These are phyloP conservation scores for Penicillium subrubescens DNA, from an alignment of 495 filamentous ascomycete species.

Conservation along the genomic window DNA sequence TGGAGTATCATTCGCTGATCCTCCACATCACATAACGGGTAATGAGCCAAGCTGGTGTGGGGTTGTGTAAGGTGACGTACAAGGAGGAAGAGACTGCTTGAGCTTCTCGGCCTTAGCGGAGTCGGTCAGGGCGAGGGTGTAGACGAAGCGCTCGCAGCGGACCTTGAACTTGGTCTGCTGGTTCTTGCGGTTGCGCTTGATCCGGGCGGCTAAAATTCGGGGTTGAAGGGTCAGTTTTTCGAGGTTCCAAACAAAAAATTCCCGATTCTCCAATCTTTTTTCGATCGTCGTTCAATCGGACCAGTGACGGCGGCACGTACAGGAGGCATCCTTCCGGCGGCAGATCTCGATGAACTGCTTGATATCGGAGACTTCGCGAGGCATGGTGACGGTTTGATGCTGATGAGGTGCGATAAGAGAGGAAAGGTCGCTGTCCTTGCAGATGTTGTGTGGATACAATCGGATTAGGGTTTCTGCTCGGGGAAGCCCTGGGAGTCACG, in stretches of 20 bases:
- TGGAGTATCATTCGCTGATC: neutral
- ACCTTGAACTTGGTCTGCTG: constrained; percentile 99
- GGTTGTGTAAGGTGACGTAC: constrained; percentile 57
- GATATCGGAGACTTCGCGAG: constrained; percentile 97
- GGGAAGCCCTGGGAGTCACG: constrained; percentile 28
- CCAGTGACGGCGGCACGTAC: constrained; percentile 54
- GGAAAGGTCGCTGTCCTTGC: constrained; percentile 20
- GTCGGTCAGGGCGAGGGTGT: constrained; percentile 97
- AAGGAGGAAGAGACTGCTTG: constrained; percentile 95
- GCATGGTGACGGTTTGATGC: constrained; percentile 66
- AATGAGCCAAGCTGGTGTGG: neutral
- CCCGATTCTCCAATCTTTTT: neutral
- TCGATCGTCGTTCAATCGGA: neutral
- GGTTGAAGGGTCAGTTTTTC: constrained; percentile 19
- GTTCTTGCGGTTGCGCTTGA: constrained; percentile 90
- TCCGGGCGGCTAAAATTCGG: constrained; percentile 73
- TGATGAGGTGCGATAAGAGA: constrained; percentile 22
- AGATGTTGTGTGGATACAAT: constrained; percentile 38
- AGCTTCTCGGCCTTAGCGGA: constrained; percentile 99
- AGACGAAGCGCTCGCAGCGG: constrained; percentile 90
- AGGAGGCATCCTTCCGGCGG: constrained; percentile 96
- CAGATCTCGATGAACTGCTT: constrained; percentile 99
- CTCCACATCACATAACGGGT: neutral
- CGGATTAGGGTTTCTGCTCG: constrained; percentile 34
- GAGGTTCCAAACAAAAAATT: constrained; percentile 3